These are phyloP conservation scores for Saccharum hybrid DNA, from an alignment of 202 grass and related monocot species.

Conservation along the genomic window DNA sequence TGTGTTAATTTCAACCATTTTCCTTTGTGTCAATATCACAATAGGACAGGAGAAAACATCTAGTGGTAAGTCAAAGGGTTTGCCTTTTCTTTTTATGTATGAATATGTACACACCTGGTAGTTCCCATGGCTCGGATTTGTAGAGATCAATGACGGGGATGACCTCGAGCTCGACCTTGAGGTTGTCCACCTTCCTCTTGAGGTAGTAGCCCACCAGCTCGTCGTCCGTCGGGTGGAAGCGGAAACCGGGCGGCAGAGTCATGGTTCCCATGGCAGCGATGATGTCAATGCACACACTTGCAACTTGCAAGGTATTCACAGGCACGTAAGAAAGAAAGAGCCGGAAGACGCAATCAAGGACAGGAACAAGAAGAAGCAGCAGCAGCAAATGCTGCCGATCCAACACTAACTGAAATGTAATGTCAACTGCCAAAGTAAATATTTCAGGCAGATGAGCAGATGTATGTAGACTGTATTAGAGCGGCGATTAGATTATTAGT, in stretches of 20 bases:
- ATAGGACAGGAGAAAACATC: background rate
- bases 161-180: slow-evolving; percentile 87
- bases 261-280: slow-evolving; percentile 35
- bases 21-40: background rate
- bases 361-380: background rate
- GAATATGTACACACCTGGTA: slow-evolving; percentile 62
- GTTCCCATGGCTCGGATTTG: slow-evolving; percentile 94
- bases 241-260: slow-evolving; percentile 84
- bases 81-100: no score
- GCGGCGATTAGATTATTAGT: background rate
- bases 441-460: slow-evolving; percentile 36
- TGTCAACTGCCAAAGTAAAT: slow-evolving; percentile 41
- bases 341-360: no score
- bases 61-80: no score
- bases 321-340: background rate
- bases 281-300: background rate
- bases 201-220: slow-evolving; percentile 92
- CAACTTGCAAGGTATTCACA: slow-evolving; percentile 14
- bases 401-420: background rate
- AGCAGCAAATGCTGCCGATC: background rate
- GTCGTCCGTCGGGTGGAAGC: slow-evolving; percentile 93
- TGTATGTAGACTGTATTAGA: background rate
- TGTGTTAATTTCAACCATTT: background rate
- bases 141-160: slow-evolving; percentile 89
- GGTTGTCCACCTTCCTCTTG: slow-evolving; percentile 77